phyloP scores from a whole-genome alignment of 1,284 basidiomycete species.

The Coniferiporia weirii region DNA sequence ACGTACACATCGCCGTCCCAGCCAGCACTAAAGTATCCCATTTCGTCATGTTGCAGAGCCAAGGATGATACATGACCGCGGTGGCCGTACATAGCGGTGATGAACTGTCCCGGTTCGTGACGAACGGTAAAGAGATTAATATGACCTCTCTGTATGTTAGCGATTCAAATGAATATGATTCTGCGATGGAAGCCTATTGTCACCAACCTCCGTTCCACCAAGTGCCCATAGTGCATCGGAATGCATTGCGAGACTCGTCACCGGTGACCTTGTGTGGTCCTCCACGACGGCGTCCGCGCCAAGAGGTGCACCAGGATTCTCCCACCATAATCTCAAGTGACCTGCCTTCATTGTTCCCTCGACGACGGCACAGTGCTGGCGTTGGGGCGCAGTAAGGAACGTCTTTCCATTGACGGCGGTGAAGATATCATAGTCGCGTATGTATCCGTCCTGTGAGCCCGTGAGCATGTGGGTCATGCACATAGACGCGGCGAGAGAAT shows the following conservation, averaged over 20 bases:
- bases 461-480: conserved; percentile 89
- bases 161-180: conserved; percentile 2
- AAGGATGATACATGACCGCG: conserved; percentile 84
- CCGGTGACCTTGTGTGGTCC: conserved; percentile 57
- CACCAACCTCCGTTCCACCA: conserved; percentile 75
- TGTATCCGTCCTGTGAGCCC: conserved; percentile 90
- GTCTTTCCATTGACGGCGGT: conserved; percentile 83
- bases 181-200: conserved; percentile 17
- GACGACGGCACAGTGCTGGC: conserved; percentile 84
- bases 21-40: conserved; percentile 83
- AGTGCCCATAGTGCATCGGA: conserved; percentile 88
- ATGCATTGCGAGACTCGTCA: conserved; percentile 85
- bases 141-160: conserved; percentile 59
- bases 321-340: conserved; percentile 88
- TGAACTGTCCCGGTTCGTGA: conserved; percentile 82
- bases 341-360: conserved; percentile 91
- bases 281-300: conserved; percentile 34
- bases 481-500: conserved; percentile 78
- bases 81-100: conserved; percentile 71
- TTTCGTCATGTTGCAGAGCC: conserved; percentile 75
- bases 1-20: conserved; percentile 93
- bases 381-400: conserved; percentile 85
- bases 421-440: conserved; percentile 91
- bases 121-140: conserved; percentile 91
- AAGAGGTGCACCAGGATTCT: conserved; percentile 47